These are phyloP conservation scores for Rhodotorula taiwanensis DNA, from an alignment of 768 basidiomycete species.

Conservation along the genomic window DNA sequence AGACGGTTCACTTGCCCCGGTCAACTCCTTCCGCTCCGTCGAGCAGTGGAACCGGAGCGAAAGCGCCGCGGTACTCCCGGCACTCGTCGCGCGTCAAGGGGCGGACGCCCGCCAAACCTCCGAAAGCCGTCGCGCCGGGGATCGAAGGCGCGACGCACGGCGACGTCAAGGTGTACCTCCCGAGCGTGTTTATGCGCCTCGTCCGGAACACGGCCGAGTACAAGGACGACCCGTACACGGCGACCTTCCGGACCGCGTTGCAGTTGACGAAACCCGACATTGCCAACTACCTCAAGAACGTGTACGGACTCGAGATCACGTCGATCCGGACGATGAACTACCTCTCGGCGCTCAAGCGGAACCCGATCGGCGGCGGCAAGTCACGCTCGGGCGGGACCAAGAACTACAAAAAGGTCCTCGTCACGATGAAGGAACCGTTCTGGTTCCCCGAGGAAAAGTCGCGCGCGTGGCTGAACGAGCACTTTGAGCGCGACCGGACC, in stretches of 20 bases:
- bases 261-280: conserved; percentile 41
- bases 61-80: conserved; percentile 14
- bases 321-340: conserved; percentile 39
- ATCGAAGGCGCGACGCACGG: conserved; percentile 9
- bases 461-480: conserved; percentile 38
- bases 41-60: not conserved
- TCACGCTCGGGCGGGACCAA: conserved; percentile 30
- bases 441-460: conserved; percentile 39
- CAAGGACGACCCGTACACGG: conserved; percentile 37
- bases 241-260: conserved; percentile 39
- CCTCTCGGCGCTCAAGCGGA: conserved; percentile 35
- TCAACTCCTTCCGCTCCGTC: not conserved
- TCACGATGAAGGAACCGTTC: conserved; percentile 39
- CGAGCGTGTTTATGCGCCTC: conserved; percentile 37
- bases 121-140: conserved; percentile 22
- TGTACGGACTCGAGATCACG: conserved; percentile 39
- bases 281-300: conserved; percentile 39
- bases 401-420: conserved; percentile 40
- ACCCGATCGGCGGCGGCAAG: conserved; percentile 33
- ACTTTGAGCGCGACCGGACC: conserved; percentile 38
- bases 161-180: conserved; percentile 35
- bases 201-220: conserved; percentile 39
- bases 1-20: conserved; percentile 4
- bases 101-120: conserved; percentile 9
- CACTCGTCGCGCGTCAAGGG: conserved; percentile 31